Percentiles rank a stretch among this genome's conserved stretches.
Evolutionary conservation across 2,329 filamentous ascomycete genomes (phyloP).

Genomic region (Colletotrichum sp.): DNA sequence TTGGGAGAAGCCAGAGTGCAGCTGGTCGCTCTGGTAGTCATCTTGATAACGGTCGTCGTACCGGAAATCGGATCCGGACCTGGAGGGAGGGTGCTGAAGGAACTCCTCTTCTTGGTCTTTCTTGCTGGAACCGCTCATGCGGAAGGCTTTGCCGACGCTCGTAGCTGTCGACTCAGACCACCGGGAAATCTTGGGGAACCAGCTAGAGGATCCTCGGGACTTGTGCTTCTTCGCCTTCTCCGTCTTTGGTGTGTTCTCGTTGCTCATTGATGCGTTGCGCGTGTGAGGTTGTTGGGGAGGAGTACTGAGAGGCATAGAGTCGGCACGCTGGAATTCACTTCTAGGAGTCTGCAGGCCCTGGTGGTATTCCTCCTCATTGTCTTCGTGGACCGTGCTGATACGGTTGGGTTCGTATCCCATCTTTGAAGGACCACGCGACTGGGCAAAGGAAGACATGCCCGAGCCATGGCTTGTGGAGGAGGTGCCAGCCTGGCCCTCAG

Average conservation of each 20-base stretch:
- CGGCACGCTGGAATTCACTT: slow-evolving; percentile 50
- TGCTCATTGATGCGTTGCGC: slow-evolving; percentile 60
- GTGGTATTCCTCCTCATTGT: slow-evolving; percentile 76
- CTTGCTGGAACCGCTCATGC: slow-evolving; percentile 64
- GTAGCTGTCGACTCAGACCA: slow-evolving; percentile 98
- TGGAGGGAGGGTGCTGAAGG: slow-evolving; percentile 66
- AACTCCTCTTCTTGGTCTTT: slow-evolving; percentile 66
- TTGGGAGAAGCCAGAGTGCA: slow-evolving; percentile 62
- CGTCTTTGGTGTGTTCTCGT: slow-evolving; percentile 78
- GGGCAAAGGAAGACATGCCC: slow-evolving; percentile 71
- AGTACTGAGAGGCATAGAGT: slow-evolving; percentile 59
- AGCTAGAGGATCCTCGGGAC: slow-evolving; percentile 77
- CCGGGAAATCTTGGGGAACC: slow-evolving; percentile 90
- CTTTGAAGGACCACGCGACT: slow-evolving; percentile 49
- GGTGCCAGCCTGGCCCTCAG: slow-evolving; percentile 79
- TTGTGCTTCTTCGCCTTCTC: slow-evolving; percentile 89
- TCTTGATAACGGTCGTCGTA: slow-evolving; percentile 66
- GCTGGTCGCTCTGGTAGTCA: slow-evolving; percentile 65
- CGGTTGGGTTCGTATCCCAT: slow-evolving; percentile 64
- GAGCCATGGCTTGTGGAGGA: slow-evolving; percentile 72
- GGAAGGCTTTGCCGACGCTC: slow-evolving; percentile 80
- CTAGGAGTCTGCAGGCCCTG: slow-evolving; percentile 64
- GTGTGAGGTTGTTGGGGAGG: slow-evolving; percentile 58
- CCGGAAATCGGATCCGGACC: slow-evolving; percentile 77
- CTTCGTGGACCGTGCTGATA: slow-evolving; percentile 88